Evolutionary conservation across 768 basidiomycete genomes (phyloP), one percentile per base, ranked within the genome.

Genomic region (Lentinus tigrinus): DNA sequence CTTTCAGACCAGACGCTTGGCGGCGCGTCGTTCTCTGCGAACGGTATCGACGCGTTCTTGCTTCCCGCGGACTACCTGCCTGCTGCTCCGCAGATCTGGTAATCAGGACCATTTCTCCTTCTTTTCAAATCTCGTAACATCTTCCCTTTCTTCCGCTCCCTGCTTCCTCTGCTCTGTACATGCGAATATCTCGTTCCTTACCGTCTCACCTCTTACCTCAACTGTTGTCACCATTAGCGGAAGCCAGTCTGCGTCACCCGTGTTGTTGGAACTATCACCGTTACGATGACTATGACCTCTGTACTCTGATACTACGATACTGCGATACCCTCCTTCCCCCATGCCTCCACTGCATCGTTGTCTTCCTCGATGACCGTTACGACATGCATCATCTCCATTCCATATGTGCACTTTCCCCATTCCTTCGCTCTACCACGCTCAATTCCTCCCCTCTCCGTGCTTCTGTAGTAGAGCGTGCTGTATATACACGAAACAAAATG

Each of bases 1-100:
- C 84, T 93, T 44, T 89, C 90, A 36, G 91, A 93, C 70, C 88
- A 90, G 70, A 90, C 81, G 63, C 73, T 93, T 2, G 91, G 91
- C 44, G 91, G 89, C 48, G 82, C 75, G 65, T 81, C 85, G 8
- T 89, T 91, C 72, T 80, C 85, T 31, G 89, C 91, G 70, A 82
- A 89, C 65, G 91, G 92, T 61, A 90, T 93, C 76, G 89, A 93
- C 66, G 89, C 91, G 4, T 93, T 93, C 74, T 75, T 93, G 47
- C 77, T 93, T 37, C 91, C 91, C 16, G 72, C 77, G 28, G 87
- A 91, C 67, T 91, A 87, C 64, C 78, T 91, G 50, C 85, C 88
- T 2, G 76, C 85, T 56, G 80, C 83, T 24, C 81, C 85, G 48
- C 88, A 89, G 70, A 91, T 92, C 55, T 91, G 89, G 89, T 92